A percentile compares a stretch with the other conserved stretches of the same genome.
phyloP scores from a whole-genome alignment of 2,329 filamentous ascomycete species.

The Colletotrichum cordylinicola region DNA sequence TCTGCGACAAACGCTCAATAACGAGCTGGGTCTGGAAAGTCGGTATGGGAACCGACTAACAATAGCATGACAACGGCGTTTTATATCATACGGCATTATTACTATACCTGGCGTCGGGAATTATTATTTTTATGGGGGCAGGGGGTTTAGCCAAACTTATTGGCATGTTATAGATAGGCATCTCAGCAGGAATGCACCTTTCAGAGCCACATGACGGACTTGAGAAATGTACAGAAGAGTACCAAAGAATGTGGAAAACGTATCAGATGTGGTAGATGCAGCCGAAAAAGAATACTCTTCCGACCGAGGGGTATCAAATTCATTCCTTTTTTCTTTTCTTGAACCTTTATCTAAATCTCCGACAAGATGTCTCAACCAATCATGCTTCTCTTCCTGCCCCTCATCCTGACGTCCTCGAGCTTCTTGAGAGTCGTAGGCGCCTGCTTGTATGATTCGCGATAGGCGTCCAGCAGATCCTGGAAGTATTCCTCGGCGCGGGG shows the following conservation, averaged over 20 bases:
- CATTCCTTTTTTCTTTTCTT: conserved; percentile 18
- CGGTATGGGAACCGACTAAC: conserved; percentile 12
- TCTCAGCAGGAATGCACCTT: conserved; percentile 1
- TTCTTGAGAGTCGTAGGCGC: conserved; percentile 77
- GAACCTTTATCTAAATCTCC: neutral
- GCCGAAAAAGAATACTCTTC: neutral
- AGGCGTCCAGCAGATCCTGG: conserved; percentile 74
- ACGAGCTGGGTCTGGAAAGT: neutral
- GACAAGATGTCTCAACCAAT: conserved; percentile 65
- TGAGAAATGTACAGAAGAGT: neutral
- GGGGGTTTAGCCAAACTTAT: neutral
- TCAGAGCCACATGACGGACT: neutral
- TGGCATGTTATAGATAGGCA: conserved; percentile 1
- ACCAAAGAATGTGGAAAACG: neutral
- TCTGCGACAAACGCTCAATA: neutral
- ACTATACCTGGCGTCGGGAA: conserved; percentile 21
- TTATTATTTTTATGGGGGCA: neutral
- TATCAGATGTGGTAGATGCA: neutral
- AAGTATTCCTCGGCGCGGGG: conserved; percentile 83
- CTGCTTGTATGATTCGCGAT: conserved; percentile 77
- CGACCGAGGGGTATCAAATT: conserved; percentile 17
- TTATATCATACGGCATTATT: conserved; percentile 10
- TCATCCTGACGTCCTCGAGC: conserved; percentile 90
- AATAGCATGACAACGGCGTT: conserved; percentile 23
- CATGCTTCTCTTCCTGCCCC: conserved; percentile 97